Percentiles rank a stretch among this genome's conserved stretches.
These are phyloP conservation scores for Chalciporus piperatus DNA, from an alignment of 768 basidiomycete genomes.

Conservation along the genomic window DNA sequence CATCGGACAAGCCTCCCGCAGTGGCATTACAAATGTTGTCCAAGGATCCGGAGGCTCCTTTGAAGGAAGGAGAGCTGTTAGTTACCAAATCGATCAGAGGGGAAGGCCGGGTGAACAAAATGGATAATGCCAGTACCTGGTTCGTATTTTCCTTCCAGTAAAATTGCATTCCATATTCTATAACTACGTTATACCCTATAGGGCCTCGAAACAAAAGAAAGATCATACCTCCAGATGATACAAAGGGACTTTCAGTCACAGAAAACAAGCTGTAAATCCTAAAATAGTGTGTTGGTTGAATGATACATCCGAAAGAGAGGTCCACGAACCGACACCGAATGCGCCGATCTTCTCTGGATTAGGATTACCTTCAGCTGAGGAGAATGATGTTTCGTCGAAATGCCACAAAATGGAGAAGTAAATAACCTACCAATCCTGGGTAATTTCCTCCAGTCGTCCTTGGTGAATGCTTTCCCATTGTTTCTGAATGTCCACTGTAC, in stretches of 20 bases:
- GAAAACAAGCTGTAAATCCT: constrained; percentile 75
- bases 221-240: constrained; percentile 62
- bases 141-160: constrained; percentile 92
- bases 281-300: too few species aligned
- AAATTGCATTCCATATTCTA: constrained; percentile 88
- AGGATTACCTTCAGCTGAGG: constrained; percentile 84
- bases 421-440: constrained; percentile 74
- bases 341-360: constrained; percentile 95
- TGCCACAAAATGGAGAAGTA: not conserved
- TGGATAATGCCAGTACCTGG: constrained; percentile 44
- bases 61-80: constrained; percentile 55
- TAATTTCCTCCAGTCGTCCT: constrained; percentile 84
- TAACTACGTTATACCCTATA: not conserved
- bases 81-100: not conserved
- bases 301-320: too few species aligned
- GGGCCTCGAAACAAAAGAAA: not conserved
- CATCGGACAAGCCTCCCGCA: constrained; percentile 74
- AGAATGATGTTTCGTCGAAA: not conserved
- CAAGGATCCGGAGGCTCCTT: constrained; percentile 44
- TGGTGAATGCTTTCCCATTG: constrained; percentile 76
- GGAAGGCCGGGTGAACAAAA: not conserved
- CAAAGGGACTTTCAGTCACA: constrained; percentile 73
- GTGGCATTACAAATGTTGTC: constrained; percentile 84
- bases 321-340: constrained; percentile 69
- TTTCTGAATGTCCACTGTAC: constrained; percentile 84